Evolutionary conservation across 2,329 filamentous ascomycete genomes (phyloP), one percentile per base, ranked within the genome.

Genomic region (Cladobotryum mycophilum): DNA sequence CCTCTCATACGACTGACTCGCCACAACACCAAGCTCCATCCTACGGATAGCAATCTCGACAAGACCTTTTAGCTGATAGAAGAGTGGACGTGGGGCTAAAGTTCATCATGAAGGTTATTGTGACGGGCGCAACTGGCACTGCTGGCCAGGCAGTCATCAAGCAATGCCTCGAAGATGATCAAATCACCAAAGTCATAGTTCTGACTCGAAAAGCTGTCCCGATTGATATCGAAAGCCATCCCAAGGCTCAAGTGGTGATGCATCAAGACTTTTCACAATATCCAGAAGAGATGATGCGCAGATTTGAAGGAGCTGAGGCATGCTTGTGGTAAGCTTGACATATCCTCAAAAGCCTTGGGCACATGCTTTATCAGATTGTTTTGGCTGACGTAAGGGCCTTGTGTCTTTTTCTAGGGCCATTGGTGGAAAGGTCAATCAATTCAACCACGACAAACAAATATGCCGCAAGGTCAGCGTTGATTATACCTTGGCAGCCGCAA

Each of bases 401-500:
- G 25, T 30, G 25, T 30, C 25, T 30, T 34, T 22, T 34, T 42
- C 20, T 45, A 75, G 70, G 72, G 64, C 67, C 11, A 67, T 74
- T 50, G 69, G 71, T 35, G 67, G 65, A 40, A 61, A 62, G 71
- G 78, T 41, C 67, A 74, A 52, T 68, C 73, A 68, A 30, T 72
- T 77, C 56, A 76, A 68, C 20, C 67, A 68, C 25, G 72, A 76
- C 41, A 76, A 82, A 18, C 60, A 58, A 17, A 57, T 61, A 33
- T 65, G 64, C 20, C 64, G 63, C 49, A 73, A 74, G 35, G 81
- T 87, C 50, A 82, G 80, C 7, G 69, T 80, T 47, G 76, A 81
- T 53, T 84, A 81, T 60, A 73, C 84, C 1, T 60, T 86, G 8
- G 74, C 75, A 1, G 82, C 81, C 1, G 84, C 82, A 0, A 74